phyloP scores from a whole-genome alignment of 768 basidiomycete genomes.

The Boletus huronensis region DNA sequence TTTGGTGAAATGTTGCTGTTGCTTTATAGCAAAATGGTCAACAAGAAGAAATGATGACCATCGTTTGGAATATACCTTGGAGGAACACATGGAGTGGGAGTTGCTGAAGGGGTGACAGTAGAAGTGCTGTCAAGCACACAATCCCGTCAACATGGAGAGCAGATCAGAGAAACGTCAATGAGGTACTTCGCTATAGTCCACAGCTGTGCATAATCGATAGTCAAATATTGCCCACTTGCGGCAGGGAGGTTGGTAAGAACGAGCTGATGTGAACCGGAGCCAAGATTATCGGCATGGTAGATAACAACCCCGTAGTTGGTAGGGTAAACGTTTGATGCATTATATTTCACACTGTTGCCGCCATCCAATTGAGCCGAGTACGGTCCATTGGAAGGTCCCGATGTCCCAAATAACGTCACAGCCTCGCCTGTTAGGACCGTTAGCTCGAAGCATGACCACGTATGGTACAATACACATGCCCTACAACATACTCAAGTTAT shows the following conservation, averaged over 20 bases:
- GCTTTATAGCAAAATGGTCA: background rate
- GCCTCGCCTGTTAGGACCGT: constrained; percentile 35
- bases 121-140: background rate
- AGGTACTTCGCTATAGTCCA: constrained; percentile 19
- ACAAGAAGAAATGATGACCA: background rate
- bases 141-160: background rate
- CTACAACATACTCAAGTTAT: constrained; percentile 11
- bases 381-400: constrained; percentile 33
- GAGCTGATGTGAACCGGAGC: constrained; percentile 36
- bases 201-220: constrained; percentile 34
- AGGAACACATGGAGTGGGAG: background rate
- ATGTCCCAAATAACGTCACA: constrained; percentile 44
- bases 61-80: constrained; percentile 5
- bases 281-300: constrained; percentile 37
- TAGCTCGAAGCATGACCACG: background rate
- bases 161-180: background rate
- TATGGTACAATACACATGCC: constrained; percentile 13
- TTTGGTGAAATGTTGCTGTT: background rate
- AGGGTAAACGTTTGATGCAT: constrained; percentile 13
- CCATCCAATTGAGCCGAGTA: constrained; percentile 38
- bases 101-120: background rate
- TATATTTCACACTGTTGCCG: constrained; percentile 15
- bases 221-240: constrained; percentile 19
- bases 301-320: constrained; percentile 28
- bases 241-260: constrained; percentile 32